Base-by-base conservation (phyloP, 208 protist species). In the Leishmania gerbilli region DNA sequence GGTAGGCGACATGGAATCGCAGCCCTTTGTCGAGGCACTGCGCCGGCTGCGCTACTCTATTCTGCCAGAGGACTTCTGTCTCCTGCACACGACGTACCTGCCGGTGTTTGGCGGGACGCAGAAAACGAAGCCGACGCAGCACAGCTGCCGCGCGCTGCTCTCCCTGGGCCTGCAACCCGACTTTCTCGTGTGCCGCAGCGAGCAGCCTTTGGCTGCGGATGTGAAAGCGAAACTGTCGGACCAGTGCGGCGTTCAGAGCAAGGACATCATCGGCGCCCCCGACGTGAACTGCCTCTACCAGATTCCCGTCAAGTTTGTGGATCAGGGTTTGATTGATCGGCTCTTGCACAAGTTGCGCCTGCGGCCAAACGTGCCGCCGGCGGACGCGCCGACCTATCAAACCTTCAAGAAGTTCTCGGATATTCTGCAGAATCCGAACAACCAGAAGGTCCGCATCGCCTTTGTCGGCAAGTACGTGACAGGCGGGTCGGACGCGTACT, bases 81-180 rank as follows among this genome's bases (percentile, higher is more conserved):
- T 97, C 7, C 84, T 98, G 53, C 94, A 97, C 88, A 96, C 91
- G 34, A 97, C 93, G 37, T 97, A 97, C 83, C 91, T 98, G 21
- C 95, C 95, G 37, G 92, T 95, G 15, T 97, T 98, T 82, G 89
- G 92, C 15, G 98, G 99, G 45, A 99, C 99, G 88, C 98, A 99
- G 87, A 99, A 99, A 93, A 99, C 99, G 60, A 99, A 99, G 93
- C 99, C 99, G 45, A 99, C 99, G 2, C 99, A 99, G 91, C 97
- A 99, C 93, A 97, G 90, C 83, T 98, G 99, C 64, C 94, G 96
- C 75, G 91, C 98, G 64, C 92, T 99, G 40, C 92, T 99, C 55
- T 95, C 98, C 5, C 87, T 99, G 17, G 99, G 99, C 53, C 90
- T 99, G 58, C 93, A 90, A n/a, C 99, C 99, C 31, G 99, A 99